A percentile compares a stretch with the other conserved stretches of the same genome.
Evolutionary conservation across 108 stramenopile species (phyloP).

Genomic region (Cyclostephanos tholiformis): DNA sequence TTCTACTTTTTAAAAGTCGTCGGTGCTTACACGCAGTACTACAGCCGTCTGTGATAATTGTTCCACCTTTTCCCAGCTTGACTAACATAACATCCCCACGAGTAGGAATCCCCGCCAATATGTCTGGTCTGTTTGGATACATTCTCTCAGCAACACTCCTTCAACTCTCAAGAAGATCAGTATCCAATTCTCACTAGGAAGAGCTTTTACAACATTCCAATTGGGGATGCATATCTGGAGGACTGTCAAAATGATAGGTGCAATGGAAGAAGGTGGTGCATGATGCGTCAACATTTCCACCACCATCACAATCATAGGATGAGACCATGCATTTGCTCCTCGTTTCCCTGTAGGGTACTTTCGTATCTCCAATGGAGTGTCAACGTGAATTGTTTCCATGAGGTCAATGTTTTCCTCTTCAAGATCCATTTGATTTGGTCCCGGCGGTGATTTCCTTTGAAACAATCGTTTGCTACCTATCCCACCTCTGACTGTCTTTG

Average conservation of each 20-base stretch:
- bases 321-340: too few species aligned
- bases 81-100: conserved; percentile 3
- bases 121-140: conserved; percentile 1
- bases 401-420: too few species aligned
- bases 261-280: background rate
- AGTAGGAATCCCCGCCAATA: conserved; percentile 5
- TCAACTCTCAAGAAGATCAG: conserved; percentile 9
- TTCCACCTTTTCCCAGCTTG: conserved; percentile 18
- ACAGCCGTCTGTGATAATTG: conserved; percentile 16
- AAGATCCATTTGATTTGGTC: too few species aligned
- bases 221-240: background rate
- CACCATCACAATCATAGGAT: background rate
- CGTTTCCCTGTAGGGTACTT: too few species aligned
- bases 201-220: background rate
- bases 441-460: too few species aligned
- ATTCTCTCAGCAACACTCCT: background rate
- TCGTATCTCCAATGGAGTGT: too few species aligned
- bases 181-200: background rate
- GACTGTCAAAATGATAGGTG: background rate
- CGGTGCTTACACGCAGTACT: background rate
- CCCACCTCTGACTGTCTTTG: too few species aligned
- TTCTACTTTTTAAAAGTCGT: conserved; percentile 3
- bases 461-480: too few species aligned
- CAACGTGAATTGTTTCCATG: too few species aligned
- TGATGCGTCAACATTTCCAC: background rate